Conservation (phyloP, 352 stramenopile genomes). For the Globisporangium acanthophoron region DNA sequence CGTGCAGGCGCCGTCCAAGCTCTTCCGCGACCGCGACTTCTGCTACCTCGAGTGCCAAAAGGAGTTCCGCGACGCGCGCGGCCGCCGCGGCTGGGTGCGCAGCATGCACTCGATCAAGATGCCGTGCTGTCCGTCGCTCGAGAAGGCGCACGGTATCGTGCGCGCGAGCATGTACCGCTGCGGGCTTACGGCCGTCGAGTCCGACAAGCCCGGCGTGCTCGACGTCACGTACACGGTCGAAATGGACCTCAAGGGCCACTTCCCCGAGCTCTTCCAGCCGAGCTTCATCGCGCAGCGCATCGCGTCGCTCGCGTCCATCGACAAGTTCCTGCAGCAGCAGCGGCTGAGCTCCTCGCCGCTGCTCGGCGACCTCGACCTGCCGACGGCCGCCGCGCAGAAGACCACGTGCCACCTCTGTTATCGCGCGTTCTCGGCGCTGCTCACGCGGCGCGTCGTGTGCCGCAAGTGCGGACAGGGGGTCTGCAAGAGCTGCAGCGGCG, state of each 20-base stretch:
- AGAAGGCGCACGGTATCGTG: slow-evolving; percentile 56
- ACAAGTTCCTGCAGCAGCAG: slow-evolving; percentile 77
- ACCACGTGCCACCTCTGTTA: slow-evolving; percentile 69
- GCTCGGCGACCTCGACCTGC: slow-evolving; percentile 74
- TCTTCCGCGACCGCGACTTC: slow-evolving; percentile 77
- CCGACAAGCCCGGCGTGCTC: slow-evolving; percentile 61
- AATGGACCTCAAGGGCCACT: slow-evolving; percentile 80
- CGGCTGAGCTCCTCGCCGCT: slow-evolving; percentile 69
- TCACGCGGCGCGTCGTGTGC: slow-evolving; percentile 47
- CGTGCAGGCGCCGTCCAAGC: slow-evolving; percentile 57
- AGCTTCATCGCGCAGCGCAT: slow-evolving; percentile 65
- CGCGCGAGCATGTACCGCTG: slow-evolving; percentile 76
- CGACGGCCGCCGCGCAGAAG: slow-evolving; percentile 1
- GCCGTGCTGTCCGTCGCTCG: slow-evolving; percentile 43
- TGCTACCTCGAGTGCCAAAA: slow-evolving; percentile 84
- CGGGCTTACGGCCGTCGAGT: slow-evolving; percentile 73
- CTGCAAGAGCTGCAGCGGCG: slow-evolving; percentile 71
- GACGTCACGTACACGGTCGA: slow-evolving; percentile 82
- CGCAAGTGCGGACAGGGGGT: slow-evolving; percentile 76
- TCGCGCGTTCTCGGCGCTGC: slow-evolving; percentile 51
- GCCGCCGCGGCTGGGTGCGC: slow-evolving; percentile 49
- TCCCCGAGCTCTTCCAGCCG: slow-evolving; percentile 62
- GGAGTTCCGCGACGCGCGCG: slow-evolving; percentile 62
- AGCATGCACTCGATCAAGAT: slow-evolving; percentile 58
- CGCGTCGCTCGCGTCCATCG: slow-evolving; percentile 57